Conservation (phyloP, 495 filamentous ascomycete species). For the Amorphotheca resinae region DNA sequence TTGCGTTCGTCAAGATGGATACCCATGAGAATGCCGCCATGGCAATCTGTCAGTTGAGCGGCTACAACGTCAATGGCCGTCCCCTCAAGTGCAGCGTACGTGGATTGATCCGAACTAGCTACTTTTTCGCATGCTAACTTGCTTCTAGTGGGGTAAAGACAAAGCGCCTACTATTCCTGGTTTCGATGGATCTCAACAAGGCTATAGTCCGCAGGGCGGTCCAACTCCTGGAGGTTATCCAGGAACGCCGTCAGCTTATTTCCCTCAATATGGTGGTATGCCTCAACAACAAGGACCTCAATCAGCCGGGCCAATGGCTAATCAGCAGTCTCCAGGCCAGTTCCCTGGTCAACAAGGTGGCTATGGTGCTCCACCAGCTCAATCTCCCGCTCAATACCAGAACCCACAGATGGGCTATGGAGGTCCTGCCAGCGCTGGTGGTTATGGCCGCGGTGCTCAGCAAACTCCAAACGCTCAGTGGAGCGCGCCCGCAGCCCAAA, state of each 20-base stretch:
- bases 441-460: constrained; percentile 67
- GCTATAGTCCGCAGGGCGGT: constrained; percentile 52
- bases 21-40: constrained; percentile 95
- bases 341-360: constrained; percentile 54
- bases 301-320: constrained; percentile 21
- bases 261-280: constrained; percentile 81
- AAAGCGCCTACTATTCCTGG: constrained; percentile 80
- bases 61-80: constrained; percentile 94
- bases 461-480: constrained; percentile 62
- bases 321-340: constrained; percentile 45
- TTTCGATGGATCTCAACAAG: constrained; percentile 67
- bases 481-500: constrained; percentile 49
- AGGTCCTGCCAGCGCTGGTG: constrained; percentile 49
- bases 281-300: constrained; percentile 57
- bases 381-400: constrained; percentile 31
- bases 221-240: constrained; percentile 44
- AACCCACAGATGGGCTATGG: constrained; percentile 38
- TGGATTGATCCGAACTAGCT: constrained; percentile 21
- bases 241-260: constrained; percentile 69
- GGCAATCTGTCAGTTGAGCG: constrained; percentile 95
- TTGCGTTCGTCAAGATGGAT: constrained; percentile 99
- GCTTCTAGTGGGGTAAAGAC: constrained; percentile 89
- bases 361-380: constrained; percentile 45
- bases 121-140: constrained; percentile 10
- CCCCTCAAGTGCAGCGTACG: constrained; percentile 97